Evolutionary conservation across 2,329 filamentous ascomycete species (phyloP).

Genomic region (Akanthomyces uredinophilus): DNA sequence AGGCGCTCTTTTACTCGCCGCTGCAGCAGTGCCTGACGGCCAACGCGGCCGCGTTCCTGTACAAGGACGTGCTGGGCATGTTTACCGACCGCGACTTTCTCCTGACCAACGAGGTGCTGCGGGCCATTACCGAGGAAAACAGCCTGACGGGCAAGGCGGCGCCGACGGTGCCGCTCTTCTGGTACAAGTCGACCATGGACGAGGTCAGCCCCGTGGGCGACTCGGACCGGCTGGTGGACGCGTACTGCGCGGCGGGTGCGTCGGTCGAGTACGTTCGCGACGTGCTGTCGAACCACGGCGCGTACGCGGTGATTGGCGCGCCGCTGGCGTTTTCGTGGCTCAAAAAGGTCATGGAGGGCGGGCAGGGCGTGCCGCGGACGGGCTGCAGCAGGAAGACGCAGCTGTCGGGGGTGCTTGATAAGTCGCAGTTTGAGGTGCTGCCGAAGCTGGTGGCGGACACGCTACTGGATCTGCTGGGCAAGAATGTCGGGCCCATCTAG

Average conservation of each 20-base stretch:
- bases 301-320: background rate
- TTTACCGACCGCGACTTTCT: constrained; percentile 2
- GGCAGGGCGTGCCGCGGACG: background rate
- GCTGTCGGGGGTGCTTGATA: background rate
- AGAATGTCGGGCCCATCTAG: background rate
- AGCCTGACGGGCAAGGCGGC: background rate
- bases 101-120: background rate
- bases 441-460: background rate
- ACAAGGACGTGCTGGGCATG: constrained; percentile 5
- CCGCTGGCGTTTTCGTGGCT: constrained; percentile 11
- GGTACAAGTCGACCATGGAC: constrained; percentile 8
- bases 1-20: constrained; percentile 23
- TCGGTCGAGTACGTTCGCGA: constrained; percentile 10
- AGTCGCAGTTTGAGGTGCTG: background rate
- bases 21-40: constrained; percentile 20
- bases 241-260: constrained; percentile 5
- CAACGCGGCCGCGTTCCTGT: background rate
- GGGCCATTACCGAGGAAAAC: background rate
- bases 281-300: constrained; percentile 5
- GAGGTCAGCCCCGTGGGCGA: constrained; percentile 6
- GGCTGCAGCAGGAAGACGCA: constrained; percentile 1
- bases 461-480: constrained; percentile 2
- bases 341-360: background rate
- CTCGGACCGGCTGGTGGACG: background rate
- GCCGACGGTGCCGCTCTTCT: constrained; percentile 10